Conservation (phyloP, 2,329 filamentous ascomycete genomes). For the Penicillium italicum region DNA sequence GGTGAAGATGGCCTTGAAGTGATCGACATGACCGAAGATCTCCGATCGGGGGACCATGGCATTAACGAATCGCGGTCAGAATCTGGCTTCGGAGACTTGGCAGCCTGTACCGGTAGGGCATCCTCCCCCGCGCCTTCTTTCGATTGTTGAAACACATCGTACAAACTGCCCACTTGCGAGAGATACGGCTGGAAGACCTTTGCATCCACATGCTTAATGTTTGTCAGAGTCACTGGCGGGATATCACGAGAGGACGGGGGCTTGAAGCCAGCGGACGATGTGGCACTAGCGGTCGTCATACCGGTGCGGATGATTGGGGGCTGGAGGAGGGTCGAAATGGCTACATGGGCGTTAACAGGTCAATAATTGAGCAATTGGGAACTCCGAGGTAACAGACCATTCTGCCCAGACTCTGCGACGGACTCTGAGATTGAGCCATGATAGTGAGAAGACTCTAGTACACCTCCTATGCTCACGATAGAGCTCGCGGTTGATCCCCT, state of each 20-base stretch:
- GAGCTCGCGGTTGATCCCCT: constrained; percentile 85
- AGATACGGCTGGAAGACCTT: constrained; percentile 82
- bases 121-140: constrained; percentile 71
- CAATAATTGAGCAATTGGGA: constrained; percentile 4
- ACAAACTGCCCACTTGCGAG: constrained; percentile 77
- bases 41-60: constrained; percentile 43
- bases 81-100: constrained; percentile 46
- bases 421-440: constrained; percentile 65
- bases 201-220: constrained; percentile 75
- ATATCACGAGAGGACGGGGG: constrained; percentile 86
- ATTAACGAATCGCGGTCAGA: constrained; percentile 47
- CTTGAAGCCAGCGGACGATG: constrained; percentile 67
- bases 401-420: constrained; percentile 75
- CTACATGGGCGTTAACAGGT: constrained; percentile 41
- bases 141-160: constrained; percentile 81
- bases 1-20: constrained; percentile 46
- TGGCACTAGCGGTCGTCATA: constrained; percentile 71
- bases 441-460: constrained; percentile 64
- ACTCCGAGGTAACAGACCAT: constrained; percentile 55
- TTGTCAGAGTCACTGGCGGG: constrained; percentile 85
- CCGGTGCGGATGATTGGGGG: constrained; percentile 87
- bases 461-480: constrained; percentile 80
- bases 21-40: constrained; percentile 42
- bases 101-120: constrained; percentile 45
- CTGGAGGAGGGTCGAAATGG: constrained; percentile 90